These are phyloP conservation scores for Murraya koenigii DNA, from an alignment of 345 rosid genomes.

Conservation along the genomic window DNA sequence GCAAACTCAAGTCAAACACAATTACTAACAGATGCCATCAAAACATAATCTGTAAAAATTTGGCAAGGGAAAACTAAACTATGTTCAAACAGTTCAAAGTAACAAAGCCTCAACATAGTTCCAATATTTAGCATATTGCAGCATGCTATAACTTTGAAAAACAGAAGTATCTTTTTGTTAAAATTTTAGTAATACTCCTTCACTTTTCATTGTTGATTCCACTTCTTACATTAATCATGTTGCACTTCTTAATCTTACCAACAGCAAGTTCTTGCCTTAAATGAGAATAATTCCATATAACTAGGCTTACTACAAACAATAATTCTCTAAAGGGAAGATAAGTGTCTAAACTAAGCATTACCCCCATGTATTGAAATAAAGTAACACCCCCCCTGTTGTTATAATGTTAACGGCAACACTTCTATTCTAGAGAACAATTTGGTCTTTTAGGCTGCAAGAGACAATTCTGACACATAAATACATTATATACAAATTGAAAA, in stretches of 20 bases:
- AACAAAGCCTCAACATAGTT: background rate
- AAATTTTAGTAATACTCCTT: background rate
- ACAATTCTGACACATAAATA: too few species aligned
- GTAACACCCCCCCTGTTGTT: too few species aligned
- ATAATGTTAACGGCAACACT: too few species aligned
- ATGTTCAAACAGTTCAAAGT: background rate
- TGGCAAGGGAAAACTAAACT: background rate
- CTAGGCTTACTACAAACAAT: background rate
- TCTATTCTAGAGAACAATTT: too few species aligned
- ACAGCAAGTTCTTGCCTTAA: background rate
- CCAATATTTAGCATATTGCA: background rate
- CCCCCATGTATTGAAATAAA: too few species aligned
- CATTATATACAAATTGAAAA: too few species aligned
- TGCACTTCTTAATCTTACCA: background rate
- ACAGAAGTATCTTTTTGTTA: background rate
- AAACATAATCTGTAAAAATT: background rate
- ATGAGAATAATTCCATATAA: background rate
- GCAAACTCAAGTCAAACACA: slow-evolving; percentile 21
- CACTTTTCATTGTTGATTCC: background rate
- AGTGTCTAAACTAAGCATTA: too few species aligned
- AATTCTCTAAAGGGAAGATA: background rate
- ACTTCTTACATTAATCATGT: background rate
- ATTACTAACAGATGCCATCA: background rate
- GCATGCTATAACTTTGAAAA: background rate
- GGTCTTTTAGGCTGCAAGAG: too few species aligned